Evolutionary conservation across 2,329 filamentous ascomycete genomes (phyloP).

Genomic region (Penicillium brasilianum): DNA sequence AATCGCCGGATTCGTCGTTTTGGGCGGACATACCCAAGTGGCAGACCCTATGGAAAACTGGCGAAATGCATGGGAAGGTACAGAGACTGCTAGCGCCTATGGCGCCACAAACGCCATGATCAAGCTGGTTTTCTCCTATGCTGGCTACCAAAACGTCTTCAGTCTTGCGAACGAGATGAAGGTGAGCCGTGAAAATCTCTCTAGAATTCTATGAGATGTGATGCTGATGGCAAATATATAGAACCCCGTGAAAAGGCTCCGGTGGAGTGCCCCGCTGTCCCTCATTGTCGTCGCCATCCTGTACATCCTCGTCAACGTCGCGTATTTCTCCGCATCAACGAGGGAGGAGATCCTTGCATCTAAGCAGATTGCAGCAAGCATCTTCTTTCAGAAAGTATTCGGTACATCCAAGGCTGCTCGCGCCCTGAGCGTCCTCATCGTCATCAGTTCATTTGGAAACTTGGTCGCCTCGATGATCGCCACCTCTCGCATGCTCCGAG

Average conservation of each 20-base stretch:
- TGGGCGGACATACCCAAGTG: constrained; percentile 61
- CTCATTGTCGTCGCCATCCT: constrained; percentile 59
- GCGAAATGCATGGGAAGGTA: constrained; percentile 59
- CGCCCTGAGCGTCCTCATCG: constrained; percentile 63
- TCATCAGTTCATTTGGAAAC: constrained; percentile 64
- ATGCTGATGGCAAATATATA: constrained; percentile 25
- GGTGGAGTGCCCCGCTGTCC: constrained; percentile 56
- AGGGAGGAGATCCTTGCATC: constrained; percentile 61
- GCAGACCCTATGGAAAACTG: constrained; percentile 61
- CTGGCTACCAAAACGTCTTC: constrained; percentile 64
- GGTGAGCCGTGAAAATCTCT: constrained; percentile 29
- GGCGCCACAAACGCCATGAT: constrained; percentile 62
- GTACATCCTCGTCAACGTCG: constrained; percentile 65
- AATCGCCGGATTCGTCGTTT: constrained; percentile 66
- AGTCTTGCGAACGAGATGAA: constrained; percentile 67
- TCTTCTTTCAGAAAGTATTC: constrained; percentile 66
- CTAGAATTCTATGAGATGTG: neutral
- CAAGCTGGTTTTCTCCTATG: constrained; percentile 64
- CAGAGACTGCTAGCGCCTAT: constrained; percentile 49
- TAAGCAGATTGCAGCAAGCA: constrained; percentile 59
- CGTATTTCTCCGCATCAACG: constrained; percentile 63
- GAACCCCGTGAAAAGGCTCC: constrained; percentile 63
- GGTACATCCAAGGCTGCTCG: constrained; percentile 55
- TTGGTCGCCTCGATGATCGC: constrained; percentile 62
- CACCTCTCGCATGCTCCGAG: constrained; percentile 61